phyloP scores from a whole-genome alignment of 371 early-diverging fungal species.

The Rhizomucor miehei region DNA sequence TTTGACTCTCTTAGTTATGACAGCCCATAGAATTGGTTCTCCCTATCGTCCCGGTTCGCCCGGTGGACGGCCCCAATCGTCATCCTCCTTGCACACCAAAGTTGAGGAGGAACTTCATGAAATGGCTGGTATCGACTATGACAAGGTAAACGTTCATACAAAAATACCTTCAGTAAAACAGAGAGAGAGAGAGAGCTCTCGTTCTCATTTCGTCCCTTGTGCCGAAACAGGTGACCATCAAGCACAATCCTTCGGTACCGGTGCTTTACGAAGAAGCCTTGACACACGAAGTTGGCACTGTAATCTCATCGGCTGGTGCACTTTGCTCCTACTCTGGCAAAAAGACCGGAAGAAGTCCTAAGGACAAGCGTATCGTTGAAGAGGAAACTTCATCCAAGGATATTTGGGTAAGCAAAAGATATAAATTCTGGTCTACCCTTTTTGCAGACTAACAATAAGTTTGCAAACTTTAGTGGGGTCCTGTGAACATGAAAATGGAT shows the following conservation, averaged over 20 bases:
- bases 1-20: background rate
- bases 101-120: conserved; percentile 53
- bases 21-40: conserved; percentile 8
- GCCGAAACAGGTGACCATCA: conserved; percentile 54
- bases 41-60: conserved; percentile 41
- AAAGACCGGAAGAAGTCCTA: conserved; percentile 89
- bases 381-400: conserved; percentile 77
- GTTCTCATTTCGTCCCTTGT: too few relatives aligned
- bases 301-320: conserved; percentile 90
- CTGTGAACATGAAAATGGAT: conserved; percentile 90
- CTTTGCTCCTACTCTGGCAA: conserved; percentile 88
- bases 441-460: too few relatives aligned
- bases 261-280: conserved; percentile 95
- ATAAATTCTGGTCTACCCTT: too few relatives aligned
- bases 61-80: conserved; percentile 33
- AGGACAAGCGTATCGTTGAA: conserved; percentile 97
- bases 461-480: conserved; percentile 75
- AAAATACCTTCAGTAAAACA: too few relatives aligned
- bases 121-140: conserved; percentile 53
- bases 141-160: conserved; percentile 36
- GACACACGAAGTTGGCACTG: conserved; percentile 83
- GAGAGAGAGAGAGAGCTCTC: too few relatives aligned
- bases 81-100: conserved; percentile 39
- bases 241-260: conserved; percentile 76
- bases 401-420: conserved; percentile 71